Percentiles rank a stretch among this genome's conserved stretches.
These are phyloP conservation scores for Cucurbita maxima DNA, from an alignment of 306 rosid species.

Conservation along the genomic window DNA sequence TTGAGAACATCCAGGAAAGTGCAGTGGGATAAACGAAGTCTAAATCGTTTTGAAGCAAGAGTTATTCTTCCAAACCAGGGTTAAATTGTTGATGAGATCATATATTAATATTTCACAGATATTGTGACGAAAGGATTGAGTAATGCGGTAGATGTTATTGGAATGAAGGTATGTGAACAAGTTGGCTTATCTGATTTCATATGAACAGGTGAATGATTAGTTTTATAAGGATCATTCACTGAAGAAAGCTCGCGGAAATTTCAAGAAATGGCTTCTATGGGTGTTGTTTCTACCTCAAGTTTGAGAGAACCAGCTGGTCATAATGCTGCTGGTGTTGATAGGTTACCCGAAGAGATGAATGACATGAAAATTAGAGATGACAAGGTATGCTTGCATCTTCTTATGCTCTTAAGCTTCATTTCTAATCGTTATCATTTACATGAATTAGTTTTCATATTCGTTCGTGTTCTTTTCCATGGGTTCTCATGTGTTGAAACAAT, in stretches of 20 bases:
- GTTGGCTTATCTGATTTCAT: conserved; percentile 7
- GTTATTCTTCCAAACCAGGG: not conserved
- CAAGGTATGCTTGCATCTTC: conserved; percentile 31
- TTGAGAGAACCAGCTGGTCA: conserved; percentile 55
- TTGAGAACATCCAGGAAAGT: not conserved
- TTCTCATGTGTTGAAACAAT: conserved; percentile 8
- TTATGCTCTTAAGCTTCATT: not conserved
- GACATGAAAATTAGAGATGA: conserved; percentile 94
- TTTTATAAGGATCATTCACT: conserved; percentile 12
- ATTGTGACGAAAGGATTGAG: not conserved
- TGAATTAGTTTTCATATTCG: not conserved
- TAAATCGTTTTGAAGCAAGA: not conserved
- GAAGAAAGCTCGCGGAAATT: conserved; percentile 11
- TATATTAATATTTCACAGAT: not conserved
- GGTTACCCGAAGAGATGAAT: conserved; percentile 89
- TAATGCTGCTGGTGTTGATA: conserved; percentile 58
- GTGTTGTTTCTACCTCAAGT: conserved; percentile 63
- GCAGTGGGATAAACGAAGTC: not conserved
- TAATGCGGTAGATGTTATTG: not conserved
- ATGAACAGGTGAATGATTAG: conserved; percentile 41
- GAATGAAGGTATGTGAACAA: not conserved
- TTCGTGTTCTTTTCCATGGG: not conserved
- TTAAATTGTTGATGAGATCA: not conserved
- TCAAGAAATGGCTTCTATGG: conserved; percentile 56
- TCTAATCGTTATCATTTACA: not conserved